phyloP scores from a whole-genome alignment of 352 stramenopile species.

The Salisapilia sapeloensis region DNA sequence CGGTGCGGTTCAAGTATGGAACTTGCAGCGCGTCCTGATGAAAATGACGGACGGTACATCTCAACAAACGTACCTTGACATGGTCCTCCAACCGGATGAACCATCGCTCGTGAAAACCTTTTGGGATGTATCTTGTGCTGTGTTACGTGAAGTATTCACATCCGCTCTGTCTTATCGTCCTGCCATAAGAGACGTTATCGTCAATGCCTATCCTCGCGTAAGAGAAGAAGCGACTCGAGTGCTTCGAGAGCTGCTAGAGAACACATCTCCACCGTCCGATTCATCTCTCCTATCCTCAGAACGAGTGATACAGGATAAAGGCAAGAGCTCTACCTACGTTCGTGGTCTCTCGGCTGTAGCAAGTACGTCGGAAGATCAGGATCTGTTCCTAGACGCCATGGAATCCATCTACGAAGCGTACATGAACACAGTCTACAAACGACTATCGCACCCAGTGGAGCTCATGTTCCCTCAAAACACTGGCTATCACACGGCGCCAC shows the following conservation, averaged over 20 bases:
- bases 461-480: slow-evolving; percentile 79
- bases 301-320: background rate
- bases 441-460: slow-evolving; percentile 58
- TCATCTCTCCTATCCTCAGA: no score
- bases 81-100: slow-evolving; percentile 58
- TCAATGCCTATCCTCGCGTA: slow-evolving; percentile 65
- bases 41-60: slow-evolving; percentile 44
- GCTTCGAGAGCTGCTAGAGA: slow-evolving; percentile 24
- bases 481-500: slow-evolving; percentile 68
- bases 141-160: slow-evolving; percentile 51
- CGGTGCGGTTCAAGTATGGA: slow-evolving; percentile 71
- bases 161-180: slow-evolving; percentile 37
- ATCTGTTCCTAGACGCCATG: slow-evolving; percentile 62
- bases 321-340: slow-evolving; percentile 1
- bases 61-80: slow-evolving; percentile 35
- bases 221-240: slow-evolving; percentile 49
- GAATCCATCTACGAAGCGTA: slow-evolving; percentile 45
- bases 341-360: slow-evolving; percentile 4
- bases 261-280: no score
- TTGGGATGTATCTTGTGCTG: slow-evolving; percentile 70
- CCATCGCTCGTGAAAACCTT: slow-evolving; percentile 70
- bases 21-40: slow-evolving; percentile 67
- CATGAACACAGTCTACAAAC: slow-evolving; percentile 36
- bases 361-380: slow-evolving; percentile 15
- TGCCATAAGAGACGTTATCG: slow-evolving; percentile 46